Conservation (phyloP, 805 yeast genomes). For the Nematodospora valgi region DNA sequence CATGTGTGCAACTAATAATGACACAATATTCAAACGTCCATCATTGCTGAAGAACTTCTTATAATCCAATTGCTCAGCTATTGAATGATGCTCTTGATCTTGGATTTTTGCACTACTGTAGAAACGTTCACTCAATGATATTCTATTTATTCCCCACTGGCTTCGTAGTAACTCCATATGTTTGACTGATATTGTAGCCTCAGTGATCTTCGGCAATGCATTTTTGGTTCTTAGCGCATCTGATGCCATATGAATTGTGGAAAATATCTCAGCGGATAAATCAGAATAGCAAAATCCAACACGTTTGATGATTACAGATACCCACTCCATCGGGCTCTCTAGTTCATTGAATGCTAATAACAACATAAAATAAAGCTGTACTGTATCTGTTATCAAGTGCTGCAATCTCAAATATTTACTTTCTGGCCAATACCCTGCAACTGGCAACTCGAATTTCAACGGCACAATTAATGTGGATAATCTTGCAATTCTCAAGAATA, state of each 20-base stretch:
- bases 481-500: conserved; percentile 18
- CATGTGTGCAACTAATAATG: conserved; percentile 26
- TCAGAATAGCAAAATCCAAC: conserved; percentile 30
- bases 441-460: conserved; percentile 25
- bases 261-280: conserved; percentile 25
- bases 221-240: conserved; percentile 21
- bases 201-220: conserved; percentile 30
- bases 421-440: conserved; percentile 32
- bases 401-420: conserved; percentile 22
- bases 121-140: conserved; percentile 23
- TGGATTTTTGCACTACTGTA: conserved; percentile 11
- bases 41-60: conserved; percentile 25
- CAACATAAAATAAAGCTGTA: conserved; percentile 24
- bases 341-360: conserved; percentile 21
- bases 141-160: conserved; percentile 25
- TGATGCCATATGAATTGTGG: conserved; percentile 28
- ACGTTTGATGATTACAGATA: conserved; percentile 20
- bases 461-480: conserved; percentile 22
- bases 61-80: conserved; percentile 21
- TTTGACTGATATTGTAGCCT: conserved; percentile 25
- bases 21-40: conserved; percentile 26
- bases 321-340: conserved; percentile 26
- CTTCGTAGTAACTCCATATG: conserved; percentile 24
- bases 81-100: conserved; percentile 13
- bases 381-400: conserved; percentile 19